A percentile compares a stretch with the other conserved stretches of the same genome.
phyloP scores from a whole-genome alignment of 805 yeast species.

The Yarrowia deformans region DNA sequence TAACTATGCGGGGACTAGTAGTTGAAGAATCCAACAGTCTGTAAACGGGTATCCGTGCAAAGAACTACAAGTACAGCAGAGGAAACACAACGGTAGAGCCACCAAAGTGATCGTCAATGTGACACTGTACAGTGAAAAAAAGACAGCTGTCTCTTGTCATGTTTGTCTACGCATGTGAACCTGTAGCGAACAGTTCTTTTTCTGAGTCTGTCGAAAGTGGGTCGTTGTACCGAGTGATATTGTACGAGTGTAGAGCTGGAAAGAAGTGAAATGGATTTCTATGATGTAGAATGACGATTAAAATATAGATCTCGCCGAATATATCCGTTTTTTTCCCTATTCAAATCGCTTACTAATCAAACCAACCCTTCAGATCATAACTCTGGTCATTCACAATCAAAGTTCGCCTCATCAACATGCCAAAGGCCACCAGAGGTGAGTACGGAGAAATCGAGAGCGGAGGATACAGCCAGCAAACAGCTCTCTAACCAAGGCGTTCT shows the following conservation, averaged over 20 bases:
- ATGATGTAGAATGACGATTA: too few relatives aligned
- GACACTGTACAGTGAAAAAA: neutral
- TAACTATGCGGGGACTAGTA: too few relatives aligned
- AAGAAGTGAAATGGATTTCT: neutral
- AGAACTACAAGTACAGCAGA: too few relatives aligned
- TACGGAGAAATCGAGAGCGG: neutral
- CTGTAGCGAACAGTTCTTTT: conserved; percentile 21
- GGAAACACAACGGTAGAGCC: too few relatives aligned
- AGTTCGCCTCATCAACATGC: conserved; percentile 30
- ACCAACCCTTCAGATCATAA: neutral
- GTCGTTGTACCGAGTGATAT: neutral
- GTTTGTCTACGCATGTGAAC: conserved; percentile 5
- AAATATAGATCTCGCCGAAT: too few relatives aligned
- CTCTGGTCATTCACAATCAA: neutral
- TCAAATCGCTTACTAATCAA: too few relatives aligned
- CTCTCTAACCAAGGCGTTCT: conserved; percentile 49
- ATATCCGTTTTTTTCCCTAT: too few relatives aligned
- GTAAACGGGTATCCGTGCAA: too few relatives aligned
- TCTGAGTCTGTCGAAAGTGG: neutral
- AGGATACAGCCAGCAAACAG: neutral
- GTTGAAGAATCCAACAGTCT: too few relatives aligned
- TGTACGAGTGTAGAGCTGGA: neutral
- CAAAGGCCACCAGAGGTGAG: conserved; percentile 39
- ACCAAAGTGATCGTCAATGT: too few relatives aligned
- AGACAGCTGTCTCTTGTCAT: conserved; percentile 3